Evolutionary conservation across 1,284 basidiomycete genomes (phyloP).

Genomic region (Ceratobasidium sp.): DNA sequence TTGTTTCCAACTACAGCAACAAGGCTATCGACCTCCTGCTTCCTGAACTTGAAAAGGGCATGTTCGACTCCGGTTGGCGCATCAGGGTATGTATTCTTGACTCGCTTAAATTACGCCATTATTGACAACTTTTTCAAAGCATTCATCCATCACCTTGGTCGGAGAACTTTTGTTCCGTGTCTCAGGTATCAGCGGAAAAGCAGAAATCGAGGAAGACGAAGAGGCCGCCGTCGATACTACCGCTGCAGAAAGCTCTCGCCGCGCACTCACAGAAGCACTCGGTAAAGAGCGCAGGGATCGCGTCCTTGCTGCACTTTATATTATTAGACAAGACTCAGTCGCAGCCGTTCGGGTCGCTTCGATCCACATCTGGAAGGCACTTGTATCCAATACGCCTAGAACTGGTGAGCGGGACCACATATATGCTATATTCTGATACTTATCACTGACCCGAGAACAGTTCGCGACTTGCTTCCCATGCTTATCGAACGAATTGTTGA

Average conservation of each 20-base stretch:
- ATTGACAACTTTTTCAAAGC: constrained; percentile 59
- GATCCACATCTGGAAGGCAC: constrained; percentile 97
- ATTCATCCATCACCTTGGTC: constrained; percentile 94
- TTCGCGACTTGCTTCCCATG: constrained; percentile 93
- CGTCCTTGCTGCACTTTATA: constrained; percentile 90
- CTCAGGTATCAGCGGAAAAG: constrained; percentile 96
- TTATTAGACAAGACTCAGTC: constrained; percentile 94
- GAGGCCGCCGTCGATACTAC: constrained; percentile 66
- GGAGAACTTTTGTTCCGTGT: constrained; percentile 98
- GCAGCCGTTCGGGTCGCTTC: constrained; percentile 90
- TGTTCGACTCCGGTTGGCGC: constrained; percentile 95
- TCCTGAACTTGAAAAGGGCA: constrained; percentile 93
- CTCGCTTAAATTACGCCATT: not conserved
- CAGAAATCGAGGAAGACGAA: constrained; percentile 84
- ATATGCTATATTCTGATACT: not conserved
- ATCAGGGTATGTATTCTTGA: constrained; percentile 75
- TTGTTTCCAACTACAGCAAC: constrained; percentile 93
- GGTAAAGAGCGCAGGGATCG: constrained; percentile 90
- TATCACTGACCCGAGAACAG: constrained; percentile 58
- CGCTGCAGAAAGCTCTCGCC: constrained; percentile 80
- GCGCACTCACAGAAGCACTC: constrained; percentile 87
- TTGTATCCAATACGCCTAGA: constrained; percentile 90
- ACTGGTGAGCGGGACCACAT: constrained; percentile 64
- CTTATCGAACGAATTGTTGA: constrained; percentile 81
- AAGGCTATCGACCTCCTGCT: constrained; percentile 94